A percentile compares a stretch with the other conserved stretches of the same genome.
phyloP scores from a whole-genome alignment of 108 stramenopile genomes.

The Aurantiochytrium sp. region DNA sequence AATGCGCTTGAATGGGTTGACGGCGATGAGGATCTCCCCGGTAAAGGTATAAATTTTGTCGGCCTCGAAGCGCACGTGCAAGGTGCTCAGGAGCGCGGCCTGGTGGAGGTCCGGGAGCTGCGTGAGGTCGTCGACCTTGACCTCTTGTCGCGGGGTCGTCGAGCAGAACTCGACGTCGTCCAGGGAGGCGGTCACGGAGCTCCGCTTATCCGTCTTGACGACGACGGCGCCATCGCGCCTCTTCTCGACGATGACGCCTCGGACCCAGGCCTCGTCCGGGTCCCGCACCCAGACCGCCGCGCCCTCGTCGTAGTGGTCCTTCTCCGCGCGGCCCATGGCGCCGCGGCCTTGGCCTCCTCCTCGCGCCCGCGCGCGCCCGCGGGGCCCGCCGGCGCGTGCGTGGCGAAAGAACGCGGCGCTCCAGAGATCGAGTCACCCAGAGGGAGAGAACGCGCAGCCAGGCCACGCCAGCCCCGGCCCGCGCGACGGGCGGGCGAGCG shows the following conservation, averaged over 20 bases:
- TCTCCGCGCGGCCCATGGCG: background rate
- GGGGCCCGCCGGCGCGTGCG: no score
- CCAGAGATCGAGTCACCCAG: no score
- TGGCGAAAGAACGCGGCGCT: no score
- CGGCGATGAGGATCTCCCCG: constrained; percentile 58
- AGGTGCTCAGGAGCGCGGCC: constrained; percentile 50
- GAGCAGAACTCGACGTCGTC: constrained; percentile 17
- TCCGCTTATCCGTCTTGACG: background rate
- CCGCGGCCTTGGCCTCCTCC: no score
- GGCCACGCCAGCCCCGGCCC: no score
- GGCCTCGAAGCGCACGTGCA: constrained; percentile 57
- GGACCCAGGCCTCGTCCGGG: background rate
- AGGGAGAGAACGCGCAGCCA: no score
- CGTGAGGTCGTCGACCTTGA: constrained; percentile 53
- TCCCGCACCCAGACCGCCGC: constrained; percentile 15
- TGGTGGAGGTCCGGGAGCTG: constrained; percentile 56
- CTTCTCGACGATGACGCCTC: background rate
- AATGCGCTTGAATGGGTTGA: constrained; percentile 60
- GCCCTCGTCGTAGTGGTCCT: background rate
- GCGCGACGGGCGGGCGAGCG: no score
- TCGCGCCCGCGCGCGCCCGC: no score
- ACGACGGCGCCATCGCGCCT: background rate
- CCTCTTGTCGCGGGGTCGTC: background rate
- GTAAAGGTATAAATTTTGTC: constrained; percentile 59
- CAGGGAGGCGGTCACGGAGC: background rate